Evolutionary conservation across 225 moss, liverwort and hornwort species (phyloP), one percentile per base, ranked within the genome.

Genomic region (Bryum argenteum): DNA sequence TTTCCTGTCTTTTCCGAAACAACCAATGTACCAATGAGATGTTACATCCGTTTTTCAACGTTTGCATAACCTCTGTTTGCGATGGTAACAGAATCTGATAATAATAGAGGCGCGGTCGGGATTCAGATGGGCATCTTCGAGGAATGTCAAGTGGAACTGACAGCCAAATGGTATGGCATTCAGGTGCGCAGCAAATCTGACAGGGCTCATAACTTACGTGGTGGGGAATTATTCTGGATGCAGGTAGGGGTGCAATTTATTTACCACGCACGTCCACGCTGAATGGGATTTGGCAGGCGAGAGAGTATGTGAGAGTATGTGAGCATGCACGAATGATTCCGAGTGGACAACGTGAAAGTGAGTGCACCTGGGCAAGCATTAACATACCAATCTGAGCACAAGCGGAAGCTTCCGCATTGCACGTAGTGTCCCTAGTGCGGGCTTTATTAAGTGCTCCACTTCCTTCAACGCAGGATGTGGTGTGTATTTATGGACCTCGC

Each of bases 391-490:
- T 69, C 69, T 37, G 62, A 62, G 53, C 2, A 2, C 17, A 44
- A 18, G 68, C 9, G 11, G 67, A 61, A 61, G 61, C 48, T 28
- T 52, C 68, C 5, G 10, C 3, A 26, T 52, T 71, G 26, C 76
- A 76, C 76, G 76, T 63, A 56, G 56, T 63, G 38, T 54, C 12
- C 12, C 41, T 59, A 65, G 71, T 59, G 77, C 65, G 26, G 51
- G 71, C 77, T 77, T 77, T 71, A 77, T 71, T 71, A 77, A 65
- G 71, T 66, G 71, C 26, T 33, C 71, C 71, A 41, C 71, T 65
- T 41, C 71, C 71, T 20, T 39, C 65, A 71, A 26, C 59, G 47
- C 28, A 71, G 77, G 77, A 23, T 38, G 63, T 44, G 9, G 48
- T 24, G 58, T 41, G 65, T 77, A 77, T 66, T 71, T 51, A 71